These are phyloP conservation scores for Hortiboletus flavorubellus DNA, from an alignment of 768 basidiomycete genomes.

Conservation along the genomic window DNA sequence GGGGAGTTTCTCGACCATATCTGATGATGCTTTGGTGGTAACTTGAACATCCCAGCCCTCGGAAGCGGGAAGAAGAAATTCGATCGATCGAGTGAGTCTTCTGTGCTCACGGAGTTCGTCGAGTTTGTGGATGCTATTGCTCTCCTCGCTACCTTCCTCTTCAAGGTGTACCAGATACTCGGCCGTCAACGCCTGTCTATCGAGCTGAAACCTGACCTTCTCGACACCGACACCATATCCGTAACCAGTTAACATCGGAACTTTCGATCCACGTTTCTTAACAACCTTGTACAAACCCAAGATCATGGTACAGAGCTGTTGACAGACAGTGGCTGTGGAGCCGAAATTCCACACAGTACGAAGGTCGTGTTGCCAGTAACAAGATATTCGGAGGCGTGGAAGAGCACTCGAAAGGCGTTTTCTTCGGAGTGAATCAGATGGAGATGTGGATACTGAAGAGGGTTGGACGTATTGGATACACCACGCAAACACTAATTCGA, in stretches of 20 bases:
- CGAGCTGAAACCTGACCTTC: constrained; percentile 73
- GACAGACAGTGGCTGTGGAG: constrained; percentile 57
- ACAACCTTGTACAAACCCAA: constrained; percentile 81
- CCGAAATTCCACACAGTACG: constrained; percentile 83
- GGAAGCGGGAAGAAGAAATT: constrained; percentile 71
- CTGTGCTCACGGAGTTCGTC: constrained; percentile 71
- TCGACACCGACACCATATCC: constrained; percentile 82
- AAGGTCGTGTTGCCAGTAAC: constrained; percentile 95
- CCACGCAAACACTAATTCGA: constrained; percentile 78
- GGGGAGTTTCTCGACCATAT: constrained; percentile 66
- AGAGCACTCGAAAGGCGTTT: constrained; percentile 23
- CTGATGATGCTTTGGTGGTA: constrained; percentile 68
- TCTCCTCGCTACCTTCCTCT: constrained; percentile 35
- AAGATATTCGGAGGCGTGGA: constrained; percentile 70
- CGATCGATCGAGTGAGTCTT: constrained; percentile 71
- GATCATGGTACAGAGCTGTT: constrained; percentile 84
- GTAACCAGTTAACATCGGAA: constrained; percentile 74
- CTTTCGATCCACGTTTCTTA: constrained; percentile 64
- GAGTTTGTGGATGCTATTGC: constrained; percentile 39
- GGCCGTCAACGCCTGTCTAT: constrained; percentile 76
- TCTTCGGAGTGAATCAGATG: constrained; percentile 35
- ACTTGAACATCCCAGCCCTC: constrained; percentile 90
- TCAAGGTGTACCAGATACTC: constrained; percentile 83
- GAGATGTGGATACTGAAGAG: constrained; percentile 28
- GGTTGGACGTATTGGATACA: constrained; percentile 72